phyloP scores from a whole-genome alignment of 345 rosid genomes.

The Aquilaria yunnanensis region DNA sequence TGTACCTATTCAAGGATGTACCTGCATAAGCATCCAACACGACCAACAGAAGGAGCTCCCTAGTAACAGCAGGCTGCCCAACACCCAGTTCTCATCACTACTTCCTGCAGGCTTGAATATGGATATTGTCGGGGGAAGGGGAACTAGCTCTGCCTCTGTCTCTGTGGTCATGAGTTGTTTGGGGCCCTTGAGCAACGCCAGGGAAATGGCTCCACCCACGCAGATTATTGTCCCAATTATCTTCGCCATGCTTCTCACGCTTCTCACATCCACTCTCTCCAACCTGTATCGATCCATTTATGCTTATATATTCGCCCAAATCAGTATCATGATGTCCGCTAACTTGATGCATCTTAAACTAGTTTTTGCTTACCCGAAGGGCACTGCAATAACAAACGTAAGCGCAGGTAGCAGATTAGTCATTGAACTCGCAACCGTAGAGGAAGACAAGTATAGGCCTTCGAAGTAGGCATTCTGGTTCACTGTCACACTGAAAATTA shows the following conservation, averaged over 20 bases:
- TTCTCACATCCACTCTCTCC: conserved; percentile 27
- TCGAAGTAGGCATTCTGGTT: conserved; percentile 37
- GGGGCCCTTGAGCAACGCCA: conserved; percentile 56
- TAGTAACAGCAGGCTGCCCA: conserved; percentile 45
- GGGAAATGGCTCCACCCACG: conserved; percentile 54
- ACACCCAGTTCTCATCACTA: conserved; percentile 28
- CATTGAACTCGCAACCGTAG: conserved; percentile 31
- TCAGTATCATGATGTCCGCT: background rate
- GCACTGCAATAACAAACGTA: conserved; percentile 32
- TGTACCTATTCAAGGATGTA: background rate
- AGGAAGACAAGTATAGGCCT: conserved; percentile 32
- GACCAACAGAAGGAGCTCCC: conserved; percentile 50
- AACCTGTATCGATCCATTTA: conserved; percentile 14
- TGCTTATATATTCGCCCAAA: too few species aligned
- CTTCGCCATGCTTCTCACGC: conserved; percentile 27
- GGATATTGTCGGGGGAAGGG: conserved; percentile 8
- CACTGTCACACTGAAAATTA: conserved; percentile 21
- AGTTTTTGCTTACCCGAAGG: conserved; percentile 20
- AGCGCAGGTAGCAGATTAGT: conserved; percentile 33
- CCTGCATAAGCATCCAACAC: conserved; percentile 55
- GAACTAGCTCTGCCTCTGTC: too few species aligned
- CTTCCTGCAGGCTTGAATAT: conserved; percentile 15
- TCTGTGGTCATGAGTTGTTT: conserved; percentile 27
- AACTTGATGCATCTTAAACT: background rate
- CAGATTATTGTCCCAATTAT: conserved; percentile 28